These are phyloP conservation scores for Pleurotus eryngii DNA, from an alignment of 768 basidiomycete genomes.

Conservation along the genomic window DNA sequence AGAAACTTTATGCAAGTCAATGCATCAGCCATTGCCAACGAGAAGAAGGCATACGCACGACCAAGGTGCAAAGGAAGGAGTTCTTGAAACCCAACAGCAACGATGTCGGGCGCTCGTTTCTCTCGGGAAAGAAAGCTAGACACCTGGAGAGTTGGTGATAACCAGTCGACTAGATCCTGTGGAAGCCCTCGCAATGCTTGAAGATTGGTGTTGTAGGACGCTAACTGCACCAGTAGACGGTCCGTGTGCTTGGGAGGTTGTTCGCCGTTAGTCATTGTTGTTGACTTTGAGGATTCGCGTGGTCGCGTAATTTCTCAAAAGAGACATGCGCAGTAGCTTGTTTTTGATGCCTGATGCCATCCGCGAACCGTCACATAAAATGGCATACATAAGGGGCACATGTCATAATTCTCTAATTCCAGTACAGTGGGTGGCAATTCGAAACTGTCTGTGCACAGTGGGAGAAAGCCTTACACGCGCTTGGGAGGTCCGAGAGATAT, in stretches of 20 bases:
- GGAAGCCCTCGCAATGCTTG: conserved; percentile 73
- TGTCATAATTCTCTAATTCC: no score
- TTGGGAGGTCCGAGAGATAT: conserved; percentile 18
- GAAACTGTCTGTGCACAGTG: no score
- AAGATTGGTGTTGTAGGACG: conserved; percentile 89
- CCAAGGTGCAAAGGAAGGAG: conserved; percentile 86
- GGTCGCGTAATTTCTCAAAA: no score
- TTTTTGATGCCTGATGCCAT: no score
- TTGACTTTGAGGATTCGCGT: neutral
- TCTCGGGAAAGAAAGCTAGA: conserved; percentile 66
- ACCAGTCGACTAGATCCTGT: conserved; percentile 90
- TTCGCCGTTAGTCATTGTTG: neutral
- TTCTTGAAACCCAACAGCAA: conserved; percentile 94
- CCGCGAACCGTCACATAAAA: no score
- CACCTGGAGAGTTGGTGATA: conserved; percentile 76
- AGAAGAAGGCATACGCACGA: conserved; percentile 47
- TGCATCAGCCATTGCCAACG: conserved; percentile 5
- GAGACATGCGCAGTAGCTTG: no score
- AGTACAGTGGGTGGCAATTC: no score
- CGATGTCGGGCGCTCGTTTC: conserved; percentile 72
- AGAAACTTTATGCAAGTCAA: conserved; percentile 48
- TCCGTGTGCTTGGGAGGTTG: conserved; percentile 12
- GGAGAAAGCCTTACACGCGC: neutral
- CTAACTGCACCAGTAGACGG: conserved; percentile 69
- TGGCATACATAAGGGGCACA: no score